Conservation (phyloP, 164 flowering plant genomes). For the Magnolia officinalis region DNA sequence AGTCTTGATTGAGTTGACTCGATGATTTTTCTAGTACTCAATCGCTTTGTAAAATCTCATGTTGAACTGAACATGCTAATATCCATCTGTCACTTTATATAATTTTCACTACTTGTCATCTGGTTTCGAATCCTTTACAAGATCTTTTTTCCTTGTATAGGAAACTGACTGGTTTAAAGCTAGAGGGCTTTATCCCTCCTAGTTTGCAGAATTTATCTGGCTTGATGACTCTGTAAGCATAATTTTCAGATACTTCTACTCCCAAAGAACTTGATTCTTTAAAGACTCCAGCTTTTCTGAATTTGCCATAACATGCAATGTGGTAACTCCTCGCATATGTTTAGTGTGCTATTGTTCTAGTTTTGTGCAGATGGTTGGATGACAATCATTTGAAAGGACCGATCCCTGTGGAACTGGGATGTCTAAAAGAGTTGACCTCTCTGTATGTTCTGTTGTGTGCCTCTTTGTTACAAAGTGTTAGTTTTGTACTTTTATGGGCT, state of each 20-base stretch:
- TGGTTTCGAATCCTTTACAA: background rate
- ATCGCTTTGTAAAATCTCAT: no score
- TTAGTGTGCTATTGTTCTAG: background rate
- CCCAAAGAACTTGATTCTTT: background rate
- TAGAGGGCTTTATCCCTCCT: background rate
- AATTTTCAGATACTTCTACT: background rate
- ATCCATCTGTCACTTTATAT: no score
- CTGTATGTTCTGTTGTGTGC: background rate
- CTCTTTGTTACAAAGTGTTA: background rate
- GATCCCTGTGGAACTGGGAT: background rate
- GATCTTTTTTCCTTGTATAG: background rate
- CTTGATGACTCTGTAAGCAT: constrained; percentile 4
- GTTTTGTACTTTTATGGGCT: background rate
- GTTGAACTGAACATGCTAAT: no score
- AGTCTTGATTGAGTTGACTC: no score
- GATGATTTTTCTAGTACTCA: no score
- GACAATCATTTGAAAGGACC: background rate
- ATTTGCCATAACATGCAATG: background rate
- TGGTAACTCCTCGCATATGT: background rate
- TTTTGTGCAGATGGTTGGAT: background rate
- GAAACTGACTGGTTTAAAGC: background rate
- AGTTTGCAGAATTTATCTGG: constrained; percentile 2
- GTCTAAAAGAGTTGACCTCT: background rate
- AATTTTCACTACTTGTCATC: background rate
- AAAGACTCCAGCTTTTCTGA: background rate